Percentiles rank a stretch among this genome's conserved stretches.
Evolutionary conservation across 495 filamentous ascomycete genomes (phyloP).

Genomic region (Paragyromitra xinjiangensis): DNA sequence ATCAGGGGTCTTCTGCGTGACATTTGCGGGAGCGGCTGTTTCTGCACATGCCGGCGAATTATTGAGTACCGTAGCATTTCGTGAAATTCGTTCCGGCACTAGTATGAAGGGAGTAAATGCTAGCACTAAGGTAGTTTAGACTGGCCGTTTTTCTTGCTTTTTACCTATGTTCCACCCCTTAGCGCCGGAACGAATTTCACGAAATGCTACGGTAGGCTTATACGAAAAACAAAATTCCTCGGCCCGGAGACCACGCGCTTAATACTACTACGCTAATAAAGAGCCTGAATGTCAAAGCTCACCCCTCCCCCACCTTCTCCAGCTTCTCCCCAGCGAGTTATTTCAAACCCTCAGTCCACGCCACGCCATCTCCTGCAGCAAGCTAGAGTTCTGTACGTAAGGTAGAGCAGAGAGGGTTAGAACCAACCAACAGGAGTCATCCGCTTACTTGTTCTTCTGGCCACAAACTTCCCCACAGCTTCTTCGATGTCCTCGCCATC

Average conservation of each 20-base stretch:
- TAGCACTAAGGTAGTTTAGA: no score
- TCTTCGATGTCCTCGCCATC: conserved; percentile 43
- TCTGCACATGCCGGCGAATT: conserved; percentile 28
- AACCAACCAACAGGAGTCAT: conserved; percentile 17
- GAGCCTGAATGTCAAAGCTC: conserved; percentile 38
- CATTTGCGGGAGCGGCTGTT: conserved; percentile 38
- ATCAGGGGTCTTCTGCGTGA: conserved; percentile 19
- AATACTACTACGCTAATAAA: conserved; percentile 31
- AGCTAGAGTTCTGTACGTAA: conserved; percentile 20
- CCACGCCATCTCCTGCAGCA: conserved; percentile 26
- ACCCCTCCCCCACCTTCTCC: conserved; percentile 31
- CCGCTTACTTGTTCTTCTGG: conserved; percentile 11
- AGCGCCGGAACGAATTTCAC: no score
- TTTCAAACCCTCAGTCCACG: background rate
- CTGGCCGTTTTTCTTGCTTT: no score
- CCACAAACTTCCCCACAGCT: conserved; percentile 18
- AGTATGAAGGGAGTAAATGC: no score
- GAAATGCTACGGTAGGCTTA: no score
- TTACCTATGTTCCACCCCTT: no score
- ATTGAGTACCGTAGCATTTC: no score
- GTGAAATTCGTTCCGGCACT: no score
- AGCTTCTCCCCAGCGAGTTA: conserved; percentile 21
- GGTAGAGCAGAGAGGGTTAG: conserved; percentile 10
- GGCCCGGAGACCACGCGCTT: conserved; percentile 23
- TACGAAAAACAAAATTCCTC: conserved; percentile 30